phyloP scores from a whole-genome alignment of 345 rosid genomes.

The Eucalyptus albens region DNA sequence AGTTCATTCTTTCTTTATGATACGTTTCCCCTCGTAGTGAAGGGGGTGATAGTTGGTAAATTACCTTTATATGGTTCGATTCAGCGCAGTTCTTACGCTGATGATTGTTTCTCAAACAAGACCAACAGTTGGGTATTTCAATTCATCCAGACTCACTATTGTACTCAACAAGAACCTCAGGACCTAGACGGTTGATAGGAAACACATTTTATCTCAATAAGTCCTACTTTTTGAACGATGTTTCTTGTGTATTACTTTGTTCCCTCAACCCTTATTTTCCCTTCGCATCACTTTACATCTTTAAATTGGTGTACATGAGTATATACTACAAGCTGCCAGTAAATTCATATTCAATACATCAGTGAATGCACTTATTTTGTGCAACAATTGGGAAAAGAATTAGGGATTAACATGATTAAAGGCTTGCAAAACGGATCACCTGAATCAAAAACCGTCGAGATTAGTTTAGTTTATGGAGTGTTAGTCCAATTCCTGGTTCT shows the following conservation, averaged over 20 bases:
- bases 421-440: too few relatives aligned
- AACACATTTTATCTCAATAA: not conserved
- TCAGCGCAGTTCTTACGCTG: not conserved
- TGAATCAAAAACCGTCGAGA: accelerated
- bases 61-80: not conserved
- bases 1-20: not conserved
- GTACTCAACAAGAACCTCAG: not conserved
- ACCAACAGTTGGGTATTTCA: not conserved
- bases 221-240: not conserved
- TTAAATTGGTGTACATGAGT: not conserved
- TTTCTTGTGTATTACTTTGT: not conserved
- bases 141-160: not conserved
- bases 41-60: not conserved
- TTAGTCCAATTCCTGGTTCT: too few relatives aligned
- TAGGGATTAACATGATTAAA: too few relatives aligned
- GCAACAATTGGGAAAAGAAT: not conserved
- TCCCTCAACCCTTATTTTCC: not conserved
- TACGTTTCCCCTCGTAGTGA: not conserved
- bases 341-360: not conserved
- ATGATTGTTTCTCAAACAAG: not conserved
- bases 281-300: not conserved
- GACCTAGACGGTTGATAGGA: not conserved
- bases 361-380: not conserved
- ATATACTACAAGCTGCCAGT: not conserved
- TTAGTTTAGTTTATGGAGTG: too few relatives aligned